Base-by-base conservation (phyloP, 345 rosid species). In the Firmiana major region DNA sequence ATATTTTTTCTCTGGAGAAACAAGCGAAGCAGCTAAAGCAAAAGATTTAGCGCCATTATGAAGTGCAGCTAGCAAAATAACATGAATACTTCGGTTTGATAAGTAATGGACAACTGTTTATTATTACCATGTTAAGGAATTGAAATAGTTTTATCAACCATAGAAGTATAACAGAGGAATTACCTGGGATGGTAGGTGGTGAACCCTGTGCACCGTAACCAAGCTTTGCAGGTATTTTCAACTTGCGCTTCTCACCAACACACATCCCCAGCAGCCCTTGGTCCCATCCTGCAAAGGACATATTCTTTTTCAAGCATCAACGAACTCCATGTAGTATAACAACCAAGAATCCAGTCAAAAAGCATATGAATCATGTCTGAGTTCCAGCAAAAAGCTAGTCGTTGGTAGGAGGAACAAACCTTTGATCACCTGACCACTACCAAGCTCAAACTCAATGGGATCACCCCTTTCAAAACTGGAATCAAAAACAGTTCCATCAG, bases 391-490 rank as follows among this genome's bases (percentile, higher is more conserved):
- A 76, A 66, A 57, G 15, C 3, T 26, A 57, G n/a, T 13, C 62
- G 40, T 26, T 21, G n/a, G 15, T 55, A 78, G n/a, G 21, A 49
- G 54, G 70, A 12, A 26, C 82, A 73, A 8, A 95, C 99, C 99
- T 90, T 90, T 90, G 81, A 96, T 96, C 57, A 96, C 99, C 84
- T 92, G 98, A 77, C 99, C 97, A 78, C 80, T 85, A 48, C 98
- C 98, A 79, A 94, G 92, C 90, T 90, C 94, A 80, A 94, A 94
- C 84, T 88, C 97, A 83, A 94, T 91, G 40, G 98, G 98, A 85
- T 94, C 97, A 74, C 91, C 97, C 80, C 97, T 94, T 78, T 94
- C 97, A 83, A 88, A 94, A 81, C 98, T 94, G 82, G 97, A 94
- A 85, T 94, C 97, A 45, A 94, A 94, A 63, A 93, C 94, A 65